A percentile compares a stretch with the other conserved stretches of the same genome.
Conservation (phyloP, 2,329 filamentous ascomycete species). For the Exophiala spinifera region DNA sequence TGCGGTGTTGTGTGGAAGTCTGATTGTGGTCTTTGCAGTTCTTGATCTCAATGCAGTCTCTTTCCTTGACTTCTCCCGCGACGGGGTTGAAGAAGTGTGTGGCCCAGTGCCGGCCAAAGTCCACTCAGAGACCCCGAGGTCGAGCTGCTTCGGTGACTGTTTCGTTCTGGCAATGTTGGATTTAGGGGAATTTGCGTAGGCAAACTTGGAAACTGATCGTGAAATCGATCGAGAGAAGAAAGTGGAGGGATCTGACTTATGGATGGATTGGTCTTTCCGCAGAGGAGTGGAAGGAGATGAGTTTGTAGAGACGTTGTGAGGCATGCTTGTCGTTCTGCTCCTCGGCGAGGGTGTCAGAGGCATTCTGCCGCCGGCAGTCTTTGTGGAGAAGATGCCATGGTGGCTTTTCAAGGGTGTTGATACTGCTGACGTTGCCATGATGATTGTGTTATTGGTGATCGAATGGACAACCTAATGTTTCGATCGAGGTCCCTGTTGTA, state of each 20-base stretch:
- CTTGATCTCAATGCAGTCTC: slow-evolving; percentile 51
- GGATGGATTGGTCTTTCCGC: slow-evolving; percentile 67
- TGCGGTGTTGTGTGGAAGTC: slow-evolving; percentile 64
- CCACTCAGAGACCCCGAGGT: slow-evolving; percentile 91
- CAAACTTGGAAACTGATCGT: slow-evolving; percentile 54
- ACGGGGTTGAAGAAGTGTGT: slow-evolving; percentile 44
- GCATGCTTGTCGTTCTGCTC: slow-evolving; percentile 51
- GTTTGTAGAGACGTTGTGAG: slow-evolving; percentile 49
- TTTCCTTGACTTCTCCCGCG: slow-evolving; percentile 56
- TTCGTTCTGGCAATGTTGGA: slow-evolving; percentile 82
- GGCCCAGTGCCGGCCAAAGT: slow-evolving; percentile 79
- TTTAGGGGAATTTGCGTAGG: slow-evolving; percentile 85
- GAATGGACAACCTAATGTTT: slow-evolving; percentile 52
- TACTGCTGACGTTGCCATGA: slow-evolving; percentile 79
- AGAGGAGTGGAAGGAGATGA: slow-evolving; percentile 76
- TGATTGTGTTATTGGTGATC: slow-evolving; percentile 39
- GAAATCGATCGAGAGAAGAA: slow-evolving; percentile 68
- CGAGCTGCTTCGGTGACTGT: slow-evolving; percentile 78
- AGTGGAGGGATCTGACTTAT: slow-evolving; percentile 69
- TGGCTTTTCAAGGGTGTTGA: slow-evolving; percentile 95
- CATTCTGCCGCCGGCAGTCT: slow-evolving; percentile 91
- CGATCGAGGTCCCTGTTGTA: slow-evolving; percentile 35
- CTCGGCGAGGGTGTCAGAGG: slow-evolving; percentile 89
- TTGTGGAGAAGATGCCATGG: slow-evolving; percentile 83
- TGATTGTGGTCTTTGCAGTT: slow-evolving; percentile 69